These are phyloP conservation scores for Aspergillus intermedius DNA, from an alignment of 2,329 filamentous ascomycete species.

Conservation along the genomic window DNA sequence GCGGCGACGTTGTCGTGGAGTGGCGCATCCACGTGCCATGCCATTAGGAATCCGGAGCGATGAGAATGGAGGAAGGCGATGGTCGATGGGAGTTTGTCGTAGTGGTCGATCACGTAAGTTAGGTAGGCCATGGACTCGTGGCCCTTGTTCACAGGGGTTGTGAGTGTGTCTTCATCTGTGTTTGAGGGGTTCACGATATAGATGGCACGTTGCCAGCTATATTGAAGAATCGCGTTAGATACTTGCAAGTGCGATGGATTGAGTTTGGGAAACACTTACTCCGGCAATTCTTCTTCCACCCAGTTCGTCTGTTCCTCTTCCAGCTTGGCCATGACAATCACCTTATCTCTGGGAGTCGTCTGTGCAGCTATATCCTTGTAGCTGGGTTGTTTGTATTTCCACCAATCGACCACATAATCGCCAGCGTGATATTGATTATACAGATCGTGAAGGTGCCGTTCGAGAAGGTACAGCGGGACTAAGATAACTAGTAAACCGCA, in stretches of 20 bases:
- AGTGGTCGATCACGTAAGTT: conserved; percentile 43
- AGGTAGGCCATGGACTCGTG: conserved; percentile 44
- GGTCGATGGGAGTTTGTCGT: conserved; percentile 45
- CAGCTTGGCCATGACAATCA: conserved; percentile 41
- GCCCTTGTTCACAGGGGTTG: conserved; percentile 38
- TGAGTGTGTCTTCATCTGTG: conserved; percentile 18
- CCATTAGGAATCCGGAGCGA: conserved; percentile 38
- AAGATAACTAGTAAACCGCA: conserved; percentile 18
- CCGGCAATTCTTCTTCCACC: conserved; percentile 40
- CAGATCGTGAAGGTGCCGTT: conserved; percentile 26
- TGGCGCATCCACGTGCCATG: conserved; percentile 55
- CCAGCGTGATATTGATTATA: conserved; percentile 31
- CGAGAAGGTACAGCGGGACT: conserved; percentile 25
- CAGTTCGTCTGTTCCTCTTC: conserved; percentile 40
- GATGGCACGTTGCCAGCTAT: conserved; percentile 42
- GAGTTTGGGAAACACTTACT: conserved; percentile 25
- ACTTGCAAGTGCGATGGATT: not conserved
- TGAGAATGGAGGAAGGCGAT: conserved; percentile 54
- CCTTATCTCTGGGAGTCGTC: conserved; percentile 26
- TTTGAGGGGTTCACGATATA: conserved; percentile 36
- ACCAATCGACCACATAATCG: conserved; percentile 28
- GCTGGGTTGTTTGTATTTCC: conserved; percentile 13
- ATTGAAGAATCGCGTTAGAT: conserved; percentile 1
- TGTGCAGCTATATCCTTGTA: not conserved
- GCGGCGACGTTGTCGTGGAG: conserved; percentile 50